Conservation (phyloP, 106 monocot genomes). For the Dendrobium catenatum region DNA sequence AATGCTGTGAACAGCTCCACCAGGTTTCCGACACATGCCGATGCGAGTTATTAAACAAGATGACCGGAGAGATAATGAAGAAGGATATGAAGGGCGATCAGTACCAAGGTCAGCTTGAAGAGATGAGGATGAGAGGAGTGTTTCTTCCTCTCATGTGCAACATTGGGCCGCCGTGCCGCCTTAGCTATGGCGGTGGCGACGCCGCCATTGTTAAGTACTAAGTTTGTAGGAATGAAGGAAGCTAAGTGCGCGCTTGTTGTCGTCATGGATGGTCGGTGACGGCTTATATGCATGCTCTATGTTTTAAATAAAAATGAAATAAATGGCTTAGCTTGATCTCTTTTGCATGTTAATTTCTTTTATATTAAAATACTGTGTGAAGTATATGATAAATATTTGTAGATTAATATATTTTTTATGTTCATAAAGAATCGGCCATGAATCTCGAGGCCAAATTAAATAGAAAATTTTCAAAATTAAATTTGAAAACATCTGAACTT, state of each 20-base stretch:
- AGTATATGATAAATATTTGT: no score
- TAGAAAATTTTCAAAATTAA: no score
- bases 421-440: no score
- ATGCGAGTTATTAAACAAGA: background rate
- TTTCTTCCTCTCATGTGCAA: constrained; percentile 5
- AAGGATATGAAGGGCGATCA: background rate
- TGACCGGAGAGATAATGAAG: background rate
- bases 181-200: background rate
- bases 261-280: background rate
- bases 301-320: background rate
- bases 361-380: no score
- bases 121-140: constrained; percentile 7
- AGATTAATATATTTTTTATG: no score
- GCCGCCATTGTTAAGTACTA: background rate
- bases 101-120: background rate
- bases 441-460: no score
- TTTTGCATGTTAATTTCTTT: no score
- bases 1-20: constrained; percentile 14
- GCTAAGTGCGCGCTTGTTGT: background rate
- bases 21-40: background rate
- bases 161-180: background rate
- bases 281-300: background rate
- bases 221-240: background rate
- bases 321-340: background rate
- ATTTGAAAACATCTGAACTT: no score